Base-by-base conservation (phyloP, 305 asterid genomes). In the Lippia alba region DNA sequence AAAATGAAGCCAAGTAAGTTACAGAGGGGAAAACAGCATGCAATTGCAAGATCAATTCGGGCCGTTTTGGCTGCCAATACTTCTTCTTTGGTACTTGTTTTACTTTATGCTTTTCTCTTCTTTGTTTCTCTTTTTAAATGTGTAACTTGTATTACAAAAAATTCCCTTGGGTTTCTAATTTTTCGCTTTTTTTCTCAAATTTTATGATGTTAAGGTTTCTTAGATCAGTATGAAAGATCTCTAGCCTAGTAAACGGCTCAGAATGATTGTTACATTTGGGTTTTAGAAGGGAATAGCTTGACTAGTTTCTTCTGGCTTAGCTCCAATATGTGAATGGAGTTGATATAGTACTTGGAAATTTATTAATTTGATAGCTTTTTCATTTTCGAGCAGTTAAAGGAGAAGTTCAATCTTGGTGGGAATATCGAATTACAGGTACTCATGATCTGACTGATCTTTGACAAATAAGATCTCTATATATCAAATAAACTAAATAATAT, bases 341-440 rank as follows among this genome's bases (percentile, higher is more conserved):
- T 18, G 18, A 45, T 19, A 51, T 67, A 34, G 60, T 60, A 60
- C 16, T 72, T 39, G 66, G 33, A 60, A 58, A 14, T 74, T 66
- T 56, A 50, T 61, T 58, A 56, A 63, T 60, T 63, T 64, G 24
- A 50, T 65, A 62, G 60, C 57, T 56, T 44, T 68, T 70, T 61
- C 72, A 56, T 67, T 67, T 68, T 65, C 69, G 40, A 62, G 83
- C 92, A 92, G 96, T 76, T 76, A 50, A 83, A 73, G 10, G 93
- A 86, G 81, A 95, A 87, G 90, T 92, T 87, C 91, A 87, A 70
- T 66, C 89, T 95, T 17, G 96, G 83, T 30, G 88, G 85, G 67
- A 88, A 89, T 82, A 70, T 85, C 51, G 96, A 91, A 72, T 78
- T 95, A 73, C 96, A 87, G 99, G 99, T 95, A 84, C 59, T 32